Conservation (phyloP, 139 green algal genomes). For the Chlorella sp. region DNA sequence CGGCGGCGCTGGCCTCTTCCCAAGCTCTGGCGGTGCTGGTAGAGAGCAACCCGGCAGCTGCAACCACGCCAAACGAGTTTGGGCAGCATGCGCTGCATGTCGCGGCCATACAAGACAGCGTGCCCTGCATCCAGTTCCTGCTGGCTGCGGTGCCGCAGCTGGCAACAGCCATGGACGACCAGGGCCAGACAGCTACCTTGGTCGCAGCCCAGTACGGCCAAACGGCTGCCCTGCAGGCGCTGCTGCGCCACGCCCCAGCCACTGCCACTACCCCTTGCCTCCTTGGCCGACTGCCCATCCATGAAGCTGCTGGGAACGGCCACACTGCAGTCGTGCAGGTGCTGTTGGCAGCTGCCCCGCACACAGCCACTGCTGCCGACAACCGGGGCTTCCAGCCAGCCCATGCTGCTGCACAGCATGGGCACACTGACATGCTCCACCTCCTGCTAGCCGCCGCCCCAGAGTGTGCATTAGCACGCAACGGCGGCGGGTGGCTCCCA, state of each 20-base stretch:
- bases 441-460: background rate
- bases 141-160: background rate
- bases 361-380: background rate
- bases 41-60: background rate
- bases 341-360: background rate
- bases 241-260: background rate
- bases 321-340: background rate
- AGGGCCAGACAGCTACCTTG: background rate
- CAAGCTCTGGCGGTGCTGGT: background rate
- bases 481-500: background rate
- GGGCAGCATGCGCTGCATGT: background rate
- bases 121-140: background rate
- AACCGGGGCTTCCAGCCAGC: background rate
- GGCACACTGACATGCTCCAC: background rate
- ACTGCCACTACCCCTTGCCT: background rate
- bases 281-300: background rate
- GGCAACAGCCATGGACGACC: background rate
- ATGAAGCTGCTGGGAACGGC: background rate
- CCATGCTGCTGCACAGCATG: background rate
- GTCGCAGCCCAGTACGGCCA: background rate
- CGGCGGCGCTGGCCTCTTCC: too few relatives aligned
- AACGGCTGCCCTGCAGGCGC: background rate
- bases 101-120: background rate
- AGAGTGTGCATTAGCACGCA: background rate
- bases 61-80: background rate